Percentiles rank a stretch among this genome's conserved stretches.
Conservation (phyloP, 495 filamentous ascomycete genomes). For the Tuber indicum region DNA sequence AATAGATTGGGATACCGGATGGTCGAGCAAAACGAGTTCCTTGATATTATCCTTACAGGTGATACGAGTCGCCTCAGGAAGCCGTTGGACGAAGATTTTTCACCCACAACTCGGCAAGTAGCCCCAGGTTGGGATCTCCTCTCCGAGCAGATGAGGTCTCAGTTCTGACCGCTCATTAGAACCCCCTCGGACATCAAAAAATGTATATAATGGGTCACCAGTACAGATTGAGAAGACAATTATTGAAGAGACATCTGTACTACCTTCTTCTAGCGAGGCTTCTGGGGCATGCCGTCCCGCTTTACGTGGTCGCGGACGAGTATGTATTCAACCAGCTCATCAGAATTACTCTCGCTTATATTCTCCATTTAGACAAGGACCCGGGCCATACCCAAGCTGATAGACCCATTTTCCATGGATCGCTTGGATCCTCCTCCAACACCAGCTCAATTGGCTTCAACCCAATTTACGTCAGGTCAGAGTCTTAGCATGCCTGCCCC, state of each 20-base stretch:
- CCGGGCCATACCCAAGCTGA: constrained; percentile 14
- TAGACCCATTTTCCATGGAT: constrained; percentile 33
- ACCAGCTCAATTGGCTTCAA: constrained; percentile 12
- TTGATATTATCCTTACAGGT: constrained; percentile 77
- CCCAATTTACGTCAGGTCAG: constrained; percentile 6
- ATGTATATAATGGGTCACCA: not conserved
- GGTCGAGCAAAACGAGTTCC: constrained; percentile 84
- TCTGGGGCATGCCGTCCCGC: constrained; percentile 16
- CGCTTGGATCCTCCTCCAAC: constrained; percentile 32
- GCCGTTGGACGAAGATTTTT: constrained; percentile 48
- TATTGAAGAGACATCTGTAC: not conserved
- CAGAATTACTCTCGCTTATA: not conserved
- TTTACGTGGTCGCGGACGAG: constrained; percentile 27
- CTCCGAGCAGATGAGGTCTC: not conserved
- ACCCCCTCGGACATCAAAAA: not conserved
- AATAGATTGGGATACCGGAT: constrained; percentile 62
- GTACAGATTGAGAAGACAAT: not conserved
- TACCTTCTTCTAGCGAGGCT: not conserved
- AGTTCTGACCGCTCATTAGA: constrained; percentile 5
- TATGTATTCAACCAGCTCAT: constrained; percentile 14
- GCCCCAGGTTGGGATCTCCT: constrained; percentile 9
- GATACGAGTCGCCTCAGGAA: constrained; percentile 64
- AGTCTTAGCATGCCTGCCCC: not conserved
- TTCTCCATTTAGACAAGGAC: constrained; percentile 14
- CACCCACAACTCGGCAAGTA: not conserved